Percentiles rank a stretch among this genome's conserved stretches.
Conservation (phyloP, 1,284 basidiomycete genomes). For the Trametes versicolor region DNA sequence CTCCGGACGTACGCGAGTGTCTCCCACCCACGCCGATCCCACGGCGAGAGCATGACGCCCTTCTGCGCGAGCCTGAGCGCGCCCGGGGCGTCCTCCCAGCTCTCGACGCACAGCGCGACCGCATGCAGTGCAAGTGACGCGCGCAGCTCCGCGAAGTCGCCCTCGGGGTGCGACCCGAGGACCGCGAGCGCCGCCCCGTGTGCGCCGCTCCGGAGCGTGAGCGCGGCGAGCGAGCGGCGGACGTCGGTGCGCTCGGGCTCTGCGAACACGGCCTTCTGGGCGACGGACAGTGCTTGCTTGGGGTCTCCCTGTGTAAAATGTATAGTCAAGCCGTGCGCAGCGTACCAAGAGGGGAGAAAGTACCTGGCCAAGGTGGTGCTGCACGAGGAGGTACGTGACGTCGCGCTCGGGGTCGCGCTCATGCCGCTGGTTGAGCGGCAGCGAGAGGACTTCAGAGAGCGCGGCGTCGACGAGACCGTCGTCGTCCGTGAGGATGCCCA, state of each 20-base stretch:
- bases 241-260: conserved; percentile 62
- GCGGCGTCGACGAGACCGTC: conserved; percentile 88
- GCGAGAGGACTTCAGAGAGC: conserved; percentile 79
- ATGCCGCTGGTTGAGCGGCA: conserved; percentile 70
- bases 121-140: conserved; percentile 56
- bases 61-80: conserved; percentile 65
- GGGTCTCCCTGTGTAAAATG: conserved; percentile 54
- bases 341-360: conserved; percentile 20
- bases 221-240: conserved; percentile 61
- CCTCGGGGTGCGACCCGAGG: conserved; percentile 44
- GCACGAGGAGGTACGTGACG: conserved; percentile 72
- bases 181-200: conserved; percentile 52
- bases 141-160: conserved; percentile 45
- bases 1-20: conserved; percentile 62
- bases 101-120: conserved; percentile 44
- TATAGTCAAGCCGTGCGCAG: background rate
- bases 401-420: conserved; percentile 72
- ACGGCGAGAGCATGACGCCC: conserved; percentile 75
- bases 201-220: conserved; percentile 60
- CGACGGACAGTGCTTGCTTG: conserved; percentile 58
- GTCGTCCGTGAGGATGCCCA: conserved; percentile 86
- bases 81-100: conserved; percentile 38
- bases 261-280: conserved; percentile 63
- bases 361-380: conserved; percentile 76
- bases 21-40: conserved; percentile 65